phyloP scores from a whole-genome alignment of 2,329 filamentous ascomycete genomes.

The Byssochlamys sp. region DNA sequence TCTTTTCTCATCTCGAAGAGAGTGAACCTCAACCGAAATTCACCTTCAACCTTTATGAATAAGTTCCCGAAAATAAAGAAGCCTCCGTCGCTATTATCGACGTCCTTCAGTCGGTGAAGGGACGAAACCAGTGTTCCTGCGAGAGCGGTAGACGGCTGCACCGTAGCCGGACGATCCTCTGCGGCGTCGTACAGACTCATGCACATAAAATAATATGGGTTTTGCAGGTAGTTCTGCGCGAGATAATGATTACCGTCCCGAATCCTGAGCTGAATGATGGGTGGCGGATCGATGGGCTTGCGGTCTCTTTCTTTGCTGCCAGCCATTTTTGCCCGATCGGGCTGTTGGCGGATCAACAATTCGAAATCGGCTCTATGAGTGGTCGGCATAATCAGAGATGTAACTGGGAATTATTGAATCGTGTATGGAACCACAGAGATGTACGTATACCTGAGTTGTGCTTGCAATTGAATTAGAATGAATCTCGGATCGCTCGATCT shows the following conservation, averaged over 20 bases:
- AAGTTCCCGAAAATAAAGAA: conserved; percentile 90
- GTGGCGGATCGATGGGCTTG: conserved; percentile 76
- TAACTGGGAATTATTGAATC: background rate
- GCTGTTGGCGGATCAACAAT: conserved; percentile 56
- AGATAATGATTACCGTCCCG: conserved; percentile 39
- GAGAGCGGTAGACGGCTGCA: conserved; percentile 45
- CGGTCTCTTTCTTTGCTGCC: conserved; percentile 70
- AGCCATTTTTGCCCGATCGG: conserved; percentile 57
- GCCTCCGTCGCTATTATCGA: conserved; percentile 64
- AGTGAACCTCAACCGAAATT: conserved; percentile 64
- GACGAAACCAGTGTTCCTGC: conserved; percentile 70
- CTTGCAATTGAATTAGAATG: background rate
- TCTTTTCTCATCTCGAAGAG: conserved; percentile 61
- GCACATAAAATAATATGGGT: conserved; percentile 56
- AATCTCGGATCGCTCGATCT: background rate
- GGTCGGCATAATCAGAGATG: conserved; percentile 28
- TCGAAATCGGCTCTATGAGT: conserved; percentile 46
- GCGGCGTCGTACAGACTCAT: conserved; percentile 46
- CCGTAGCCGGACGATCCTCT: conserved; percentile 35
- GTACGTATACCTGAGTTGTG: background rate
- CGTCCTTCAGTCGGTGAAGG: conserved; percentile 70
- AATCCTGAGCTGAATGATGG: conserved; percentile 64
- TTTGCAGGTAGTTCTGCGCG: conserved; percentile 55
- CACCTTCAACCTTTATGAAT: conserved; percentile 65
- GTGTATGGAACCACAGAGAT: background rate